Percentiles rank a stretch among this genome's conserved stretches.
Evolutionary conservation across 139 green algal species (phyloP).

Genomic region (Desmodesmus armatus): DNA sequence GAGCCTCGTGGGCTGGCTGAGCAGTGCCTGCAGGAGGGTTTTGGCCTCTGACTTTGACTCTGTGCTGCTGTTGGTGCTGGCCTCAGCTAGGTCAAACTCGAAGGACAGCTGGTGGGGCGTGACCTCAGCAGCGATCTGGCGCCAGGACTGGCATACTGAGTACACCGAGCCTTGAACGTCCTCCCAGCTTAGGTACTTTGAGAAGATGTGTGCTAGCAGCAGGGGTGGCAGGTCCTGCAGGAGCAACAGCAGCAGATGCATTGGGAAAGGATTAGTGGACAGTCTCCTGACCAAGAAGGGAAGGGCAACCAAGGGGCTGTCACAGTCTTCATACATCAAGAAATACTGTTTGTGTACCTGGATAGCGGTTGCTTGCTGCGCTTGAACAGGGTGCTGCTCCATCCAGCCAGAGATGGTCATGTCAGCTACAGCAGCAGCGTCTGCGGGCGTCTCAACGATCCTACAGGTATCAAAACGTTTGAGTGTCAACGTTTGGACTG

Average conservation of each 20-base stretch:
- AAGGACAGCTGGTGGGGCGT: not conserved
- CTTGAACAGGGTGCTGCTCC: too few species aligned
- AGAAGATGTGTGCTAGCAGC: slow-evolving; percentile 9
- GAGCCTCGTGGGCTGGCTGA: not conserved
- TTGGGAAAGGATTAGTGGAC: too few species aligned
- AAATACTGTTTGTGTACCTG: too few species aligned
- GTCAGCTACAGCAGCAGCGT: too few species aligned
- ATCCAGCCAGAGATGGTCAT: too few species aligned
- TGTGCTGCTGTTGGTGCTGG: not conserved
- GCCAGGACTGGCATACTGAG: slow-evolving; percentile 11
- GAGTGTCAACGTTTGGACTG: too few species aligned
- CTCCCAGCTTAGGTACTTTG: not conserved
- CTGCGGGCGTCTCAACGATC: too few species aligned
- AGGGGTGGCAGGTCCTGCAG: not conserved
- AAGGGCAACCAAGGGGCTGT: too few species aligned
- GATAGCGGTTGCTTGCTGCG: too few species aligned
- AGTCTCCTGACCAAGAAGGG: too few species aligned
- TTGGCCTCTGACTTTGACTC: not conserved
- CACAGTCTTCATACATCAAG: too few species aligned
- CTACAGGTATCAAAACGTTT: too few species aligned
- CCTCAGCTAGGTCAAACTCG: slow-evolving; percentile 11
- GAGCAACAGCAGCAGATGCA: not conserved
- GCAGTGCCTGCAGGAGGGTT: not conserved
- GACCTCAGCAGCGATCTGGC: not conserved
- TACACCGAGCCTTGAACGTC: not conserved